A percentile compares a stretch with the other conserved stretches of the same genome.
Evolutionary conservation across 78 protist species (phyloP).

Genomic region (Protostelium mycophagum): DNA sequence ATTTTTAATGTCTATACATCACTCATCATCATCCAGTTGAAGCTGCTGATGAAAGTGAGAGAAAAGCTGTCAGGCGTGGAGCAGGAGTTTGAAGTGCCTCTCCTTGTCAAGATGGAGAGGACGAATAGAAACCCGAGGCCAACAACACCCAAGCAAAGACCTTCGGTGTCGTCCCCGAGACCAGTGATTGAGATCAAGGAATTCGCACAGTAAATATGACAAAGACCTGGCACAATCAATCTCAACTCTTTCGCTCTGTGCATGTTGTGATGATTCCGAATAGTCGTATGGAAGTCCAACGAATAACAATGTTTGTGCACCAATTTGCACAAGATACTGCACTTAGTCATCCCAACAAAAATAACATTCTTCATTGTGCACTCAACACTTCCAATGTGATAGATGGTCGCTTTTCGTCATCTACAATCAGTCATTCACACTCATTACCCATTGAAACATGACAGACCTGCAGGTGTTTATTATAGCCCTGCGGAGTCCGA

Average conservation of each 20-base stretch:
- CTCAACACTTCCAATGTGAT: not conserved
- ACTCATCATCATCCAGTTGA: not conserved
- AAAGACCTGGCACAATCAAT: not conserved
- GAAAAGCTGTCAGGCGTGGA: not conserved
- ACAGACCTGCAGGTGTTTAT: not conserved
- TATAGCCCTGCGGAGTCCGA: not conserved
- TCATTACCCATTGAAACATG: not conserved
- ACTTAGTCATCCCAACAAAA: too few species aligned
- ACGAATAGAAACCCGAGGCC: not conserved
- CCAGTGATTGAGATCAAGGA: too few species aligned
- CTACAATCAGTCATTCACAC: too few species aligned
- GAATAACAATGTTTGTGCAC: too few species aligned
- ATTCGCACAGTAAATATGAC: too few species aligned
- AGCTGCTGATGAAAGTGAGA: not conserved
- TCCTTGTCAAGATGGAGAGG: not conserved
- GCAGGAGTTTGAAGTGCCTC: not conserved
- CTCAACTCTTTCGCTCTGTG: not conserved
- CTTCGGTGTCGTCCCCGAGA: not conserved
- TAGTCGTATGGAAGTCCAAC: too few species aligned
- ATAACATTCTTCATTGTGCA: too few species aligned
- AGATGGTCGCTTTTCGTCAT: too few species aligned
- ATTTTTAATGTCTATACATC: too few species aligned
- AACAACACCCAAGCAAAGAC: not conserved
- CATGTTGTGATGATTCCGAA: not conserved
- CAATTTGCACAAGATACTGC: too few species aligned